Base-by-base conservation (phyloP, 768 basidiomycete species). In the Coprinopsis sp. region DNA sequence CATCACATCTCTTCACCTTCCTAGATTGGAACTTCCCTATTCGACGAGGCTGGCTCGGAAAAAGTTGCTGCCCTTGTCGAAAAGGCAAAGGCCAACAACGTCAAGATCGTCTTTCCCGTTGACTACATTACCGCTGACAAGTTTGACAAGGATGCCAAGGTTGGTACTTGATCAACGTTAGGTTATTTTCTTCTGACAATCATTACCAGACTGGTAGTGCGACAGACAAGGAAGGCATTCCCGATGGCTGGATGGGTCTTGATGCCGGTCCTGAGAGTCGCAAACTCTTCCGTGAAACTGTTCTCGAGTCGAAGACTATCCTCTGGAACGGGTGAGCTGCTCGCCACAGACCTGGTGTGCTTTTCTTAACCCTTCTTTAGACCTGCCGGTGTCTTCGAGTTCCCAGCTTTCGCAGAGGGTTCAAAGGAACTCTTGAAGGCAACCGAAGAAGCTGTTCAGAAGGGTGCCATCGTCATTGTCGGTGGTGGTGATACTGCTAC, bases 401-500 rank as follows among this genome's bases (percentile, higher is more conserved):
- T 96, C 75, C 81, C 89, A 30, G 81, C 81, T 16, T 99, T 99
- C 58, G 86, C 93, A 0, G 72, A 70, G 28, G 94, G 94, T 33
- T 96, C 94, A 4, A 79, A 81, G 60, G 67, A 82, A 10, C 81
- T 96, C 33, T 82, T 98, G 21, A 81, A 91, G 39, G 91, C 89
- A 24, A 82, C 79, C 58, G 78, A 95, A 58, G 84, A 91, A 58
- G 94, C 94, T 22, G 91, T 91, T 41, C 64, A 82, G 62, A 79
- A 82, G 19, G 94, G 94, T 21, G 74, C 91, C 8, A 88, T 84
- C 6, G 95, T 99, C 52, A 97, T 99, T 57, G 85, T 98, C 47
- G 95, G 95, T 45, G 93, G 92, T 55, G 91, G 91, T 52, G 92
- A 94, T 64, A 95, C 91, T 33, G 95, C 95, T n/a, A 97, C 95